Percentiles rank a stretch among this genome's conserved stretches.
Evolutionary conservation across 2,329 filamentous ascomycete genomes (phyloP).

Genomic region (Trichoderma endophyticum): DNA sequence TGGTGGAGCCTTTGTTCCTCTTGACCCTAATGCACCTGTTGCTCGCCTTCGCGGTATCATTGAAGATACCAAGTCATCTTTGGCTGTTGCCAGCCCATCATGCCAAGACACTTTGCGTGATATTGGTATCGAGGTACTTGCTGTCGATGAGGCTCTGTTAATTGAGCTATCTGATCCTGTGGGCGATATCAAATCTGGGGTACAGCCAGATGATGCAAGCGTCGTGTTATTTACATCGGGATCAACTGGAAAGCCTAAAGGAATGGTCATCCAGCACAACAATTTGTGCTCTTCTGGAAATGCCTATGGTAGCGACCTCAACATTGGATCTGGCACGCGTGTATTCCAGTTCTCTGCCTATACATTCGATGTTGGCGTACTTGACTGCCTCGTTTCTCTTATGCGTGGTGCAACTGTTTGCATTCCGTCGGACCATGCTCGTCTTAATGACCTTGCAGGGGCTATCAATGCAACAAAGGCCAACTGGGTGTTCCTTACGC

Average conservation of each 20-base stretch:
- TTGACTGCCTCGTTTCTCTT: constrained; percentile 23
- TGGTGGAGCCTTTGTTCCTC: constrained; percentile 23
- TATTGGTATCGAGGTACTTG: background rate
- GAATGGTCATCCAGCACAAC: constrained; percentile 16
- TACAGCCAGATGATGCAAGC: constrained; percentile 2
- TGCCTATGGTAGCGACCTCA: constrained; percentile 10
- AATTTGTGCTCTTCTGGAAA: constrained; percentile 16
- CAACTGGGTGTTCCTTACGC: constrained; percentile 21
- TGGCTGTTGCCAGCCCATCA: constrained; percentile 1
- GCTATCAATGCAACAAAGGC: constrained; percentile 16
- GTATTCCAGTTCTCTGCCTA: constrained; percentile 24
- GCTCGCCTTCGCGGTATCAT: constrained; percentile 14
- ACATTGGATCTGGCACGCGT: constrained; percentile 12
- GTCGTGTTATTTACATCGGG: constrained; percentile 18
- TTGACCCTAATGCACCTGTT: constrained; percentile 19
- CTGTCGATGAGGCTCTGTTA: constrained; percentile 16
- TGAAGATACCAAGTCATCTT: constrained; percentile 5
- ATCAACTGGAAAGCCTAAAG: constrained; percentile 7
- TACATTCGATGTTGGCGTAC: constrained; percentile 23
- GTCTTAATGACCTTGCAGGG: constrained; percentile 20
- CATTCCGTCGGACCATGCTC: constrained; percentile 22
- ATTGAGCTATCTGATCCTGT: constrained; percentile 12
- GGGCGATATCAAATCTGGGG: background rate
- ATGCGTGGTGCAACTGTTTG: constrained; percentile 23
- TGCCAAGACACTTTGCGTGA: background rate